Conservation (phyloP, 2,329 filamentous ascomycete genomes). For the Microsporum audouinii region DNA sequence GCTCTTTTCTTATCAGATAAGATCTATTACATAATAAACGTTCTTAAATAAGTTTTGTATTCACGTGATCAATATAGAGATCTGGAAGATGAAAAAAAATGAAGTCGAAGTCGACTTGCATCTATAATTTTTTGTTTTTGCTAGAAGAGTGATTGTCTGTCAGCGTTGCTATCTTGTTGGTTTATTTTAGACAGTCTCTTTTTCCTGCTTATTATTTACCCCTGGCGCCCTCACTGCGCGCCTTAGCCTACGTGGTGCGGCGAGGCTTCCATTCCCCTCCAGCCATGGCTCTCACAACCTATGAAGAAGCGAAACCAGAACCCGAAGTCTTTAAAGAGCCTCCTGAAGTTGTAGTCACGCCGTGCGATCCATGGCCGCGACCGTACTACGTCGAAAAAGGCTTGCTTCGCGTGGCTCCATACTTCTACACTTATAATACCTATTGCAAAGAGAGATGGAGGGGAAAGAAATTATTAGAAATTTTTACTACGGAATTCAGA, state of each 20-base stretch:
- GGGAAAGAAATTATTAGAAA: slow-evolving; percentile 65
- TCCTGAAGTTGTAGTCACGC: slow-evolving; percentile 23
- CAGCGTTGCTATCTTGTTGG: not conserved
- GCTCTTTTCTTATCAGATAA: slow-evolving; percentile 4
- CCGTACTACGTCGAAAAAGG: slow-evolving; percentile 80
- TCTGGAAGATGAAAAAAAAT: not conserved
- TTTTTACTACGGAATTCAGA: slow-evolving; percentile 85
- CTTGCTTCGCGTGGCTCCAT: slow-evolving; percentile 70
- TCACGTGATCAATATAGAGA: not conserved
- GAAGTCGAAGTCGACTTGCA: not conserved
- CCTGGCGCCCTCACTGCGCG: slow-evolving; percentile 30
- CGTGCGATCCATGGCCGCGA: slow-evolving; percentile 43
- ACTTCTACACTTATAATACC: slow-evolving; percentile 90
- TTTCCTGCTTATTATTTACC: not conserved
- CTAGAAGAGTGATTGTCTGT: not conserved
- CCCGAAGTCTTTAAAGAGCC: slow-evolving; percentile 20
- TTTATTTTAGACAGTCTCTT: not conserved
- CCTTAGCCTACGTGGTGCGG: slow-evolving; percentile 30
- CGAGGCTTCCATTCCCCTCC: slow-evolving; percentile 25
- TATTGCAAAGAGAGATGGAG: slow-evolving; percentile 92
- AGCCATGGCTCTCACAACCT: slow-evolving; percentile 29
- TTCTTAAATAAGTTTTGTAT: not conserved
- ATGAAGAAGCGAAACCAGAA: slow-evolving; percentile 17
- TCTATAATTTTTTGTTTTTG: not conserved
- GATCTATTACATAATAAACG: slow-evolving; percentile 15